Conservation (phyloP, 345 rosid species). For the Populus ilicifolia region DNA sequence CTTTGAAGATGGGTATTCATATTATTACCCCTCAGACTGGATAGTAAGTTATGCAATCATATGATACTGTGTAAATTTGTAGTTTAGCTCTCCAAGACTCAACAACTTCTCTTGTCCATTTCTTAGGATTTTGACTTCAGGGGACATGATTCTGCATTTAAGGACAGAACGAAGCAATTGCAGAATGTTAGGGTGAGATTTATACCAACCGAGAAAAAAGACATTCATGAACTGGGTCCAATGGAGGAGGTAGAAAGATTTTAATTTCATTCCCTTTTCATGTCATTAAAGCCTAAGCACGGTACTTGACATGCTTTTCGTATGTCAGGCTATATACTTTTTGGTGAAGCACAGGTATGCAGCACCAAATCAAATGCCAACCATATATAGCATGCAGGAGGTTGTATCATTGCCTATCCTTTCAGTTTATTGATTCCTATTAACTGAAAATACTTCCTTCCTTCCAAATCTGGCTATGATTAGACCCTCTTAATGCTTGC, state of each 20-base stretch:
- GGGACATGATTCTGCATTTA: conserved; percentile 90
- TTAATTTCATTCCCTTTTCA: not conserved
- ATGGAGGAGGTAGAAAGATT: conserved; percentile 57
- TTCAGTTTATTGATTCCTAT: not conserved
- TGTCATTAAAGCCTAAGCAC: not conserved
- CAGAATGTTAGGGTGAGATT: conserved; percentile 84
- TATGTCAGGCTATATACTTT: conserved; percentile 29
- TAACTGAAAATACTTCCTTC: not conserved
- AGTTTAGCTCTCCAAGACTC: conserved; percentile 1
- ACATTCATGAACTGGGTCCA: conserved; percentile 78
- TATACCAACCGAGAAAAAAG: conserved; percentile 69
- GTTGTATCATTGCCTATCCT: conserved; percentile 15
- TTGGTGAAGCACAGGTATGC: not conserved
- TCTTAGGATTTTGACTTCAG: conserved; percentile 71
- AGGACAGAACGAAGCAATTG: conserved; percentile 64
- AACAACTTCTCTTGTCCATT: not conserved
- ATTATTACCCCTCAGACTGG: conserved; percentile 87
- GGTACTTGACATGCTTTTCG: not conserved
- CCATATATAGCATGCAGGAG: conserved; percentile 64
- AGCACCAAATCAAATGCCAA: conserved; percentile 45
- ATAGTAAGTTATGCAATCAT: conserved; percentile 43
- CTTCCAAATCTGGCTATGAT: not conserved
- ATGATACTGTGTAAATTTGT: not conserved
- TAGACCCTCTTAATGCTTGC: not conserved
- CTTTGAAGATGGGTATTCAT: conserved; percentile 67